These are phyloP conservation scores for Fabrea salina DNA, from an alignment of 169 alveolate genomes.

Conservation along the genomic window DNA sequence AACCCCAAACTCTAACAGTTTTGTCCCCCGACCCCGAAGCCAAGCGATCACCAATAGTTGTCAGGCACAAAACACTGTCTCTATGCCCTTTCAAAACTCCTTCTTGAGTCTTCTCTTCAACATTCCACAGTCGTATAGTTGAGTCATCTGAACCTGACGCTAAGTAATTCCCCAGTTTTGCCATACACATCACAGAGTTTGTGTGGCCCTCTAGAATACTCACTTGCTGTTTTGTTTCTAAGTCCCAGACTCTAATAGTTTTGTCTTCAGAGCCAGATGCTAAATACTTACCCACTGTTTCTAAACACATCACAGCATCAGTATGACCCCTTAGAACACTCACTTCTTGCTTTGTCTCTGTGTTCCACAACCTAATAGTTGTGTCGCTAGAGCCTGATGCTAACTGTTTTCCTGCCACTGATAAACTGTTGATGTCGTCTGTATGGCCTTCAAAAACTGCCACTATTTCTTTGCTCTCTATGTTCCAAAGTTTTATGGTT, in stretches of 20 bases:
- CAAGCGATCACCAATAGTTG: too few species aligned
- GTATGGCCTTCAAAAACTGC: conserved; percentile 19
- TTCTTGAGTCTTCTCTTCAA: neutral
- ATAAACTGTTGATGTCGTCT: neutral
- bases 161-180: neutral
- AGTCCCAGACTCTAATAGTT: neutral
- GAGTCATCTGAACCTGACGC: neutral
- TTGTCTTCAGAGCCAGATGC: conserved; percentile 6
- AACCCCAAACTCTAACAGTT: too few species aligned
- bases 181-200: neutral
- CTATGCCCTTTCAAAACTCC: neutral
- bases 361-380: conserved; percentile 4
- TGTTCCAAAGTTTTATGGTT: conserved; percentile 7
- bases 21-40: too few species aligned
- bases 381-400: conserved; percentile 10
- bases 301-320: neutral
- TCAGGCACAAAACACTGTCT: too few species aligned
- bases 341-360: neutral
- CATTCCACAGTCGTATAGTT: neutral
- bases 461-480: neutral
- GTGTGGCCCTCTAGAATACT: neutral
- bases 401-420: neutral
- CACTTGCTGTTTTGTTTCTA: neutral
- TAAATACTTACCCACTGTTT: too few species aligned
- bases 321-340: neutral